These are phyloP conservation scores for Aspergillus costaricaensis DNA, from an alignment of 2,329 filamentous ascomycete genomes.

Conservation along the genomic window DNA sequence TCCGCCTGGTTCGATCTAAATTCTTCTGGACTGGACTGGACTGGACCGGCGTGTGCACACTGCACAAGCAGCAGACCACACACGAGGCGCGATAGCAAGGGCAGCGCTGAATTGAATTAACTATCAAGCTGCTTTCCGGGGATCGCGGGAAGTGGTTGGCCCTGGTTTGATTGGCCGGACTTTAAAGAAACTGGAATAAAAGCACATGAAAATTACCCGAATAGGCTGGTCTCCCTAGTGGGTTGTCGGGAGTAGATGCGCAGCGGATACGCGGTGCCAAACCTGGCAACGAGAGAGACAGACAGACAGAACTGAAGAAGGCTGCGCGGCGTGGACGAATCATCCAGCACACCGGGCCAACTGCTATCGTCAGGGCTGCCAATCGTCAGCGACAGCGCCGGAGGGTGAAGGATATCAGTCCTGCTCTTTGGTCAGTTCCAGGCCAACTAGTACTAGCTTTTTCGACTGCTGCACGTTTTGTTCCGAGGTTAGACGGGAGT, in stretches of 20 bases:
- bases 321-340: slow-evolving; percentile 1
- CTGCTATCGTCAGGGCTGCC: slow-evolving; percentile 1
- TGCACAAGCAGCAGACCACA: not conserved
- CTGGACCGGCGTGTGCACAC: not conserved
- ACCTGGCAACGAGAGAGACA: not conserved
- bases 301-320: too few relatives aligned
- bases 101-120: not conserved
- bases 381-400: not conserved
- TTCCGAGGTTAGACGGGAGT: slow-evolving; percentile 9
- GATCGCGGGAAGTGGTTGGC: not conserved
- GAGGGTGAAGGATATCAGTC: not conserved
- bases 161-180: not conserved
- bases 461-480: not conserved
- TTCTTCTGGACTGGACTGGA: not conserved
- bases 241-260: not conserved
- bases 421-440: not conserved
- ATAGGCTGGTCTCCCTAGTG: not conserved
- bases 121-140: not conserved
- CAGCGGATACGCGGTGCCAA: not conserved
- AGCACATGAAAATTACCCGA: slow-evolving; percentile 9
- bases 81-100: not conserved
- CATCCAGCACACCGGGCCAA: not conserved
- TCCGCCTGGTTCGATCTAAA: not conserved
- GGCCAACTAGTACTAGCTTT: not conserved
- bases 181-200: too few relatives aligned